Evolutionary conservation across 2,329 filamentous ascomycete genomes (phyloP), one percentile per base, ranked within the genome.

Genomic region (Fusarium sp.): DNA sequence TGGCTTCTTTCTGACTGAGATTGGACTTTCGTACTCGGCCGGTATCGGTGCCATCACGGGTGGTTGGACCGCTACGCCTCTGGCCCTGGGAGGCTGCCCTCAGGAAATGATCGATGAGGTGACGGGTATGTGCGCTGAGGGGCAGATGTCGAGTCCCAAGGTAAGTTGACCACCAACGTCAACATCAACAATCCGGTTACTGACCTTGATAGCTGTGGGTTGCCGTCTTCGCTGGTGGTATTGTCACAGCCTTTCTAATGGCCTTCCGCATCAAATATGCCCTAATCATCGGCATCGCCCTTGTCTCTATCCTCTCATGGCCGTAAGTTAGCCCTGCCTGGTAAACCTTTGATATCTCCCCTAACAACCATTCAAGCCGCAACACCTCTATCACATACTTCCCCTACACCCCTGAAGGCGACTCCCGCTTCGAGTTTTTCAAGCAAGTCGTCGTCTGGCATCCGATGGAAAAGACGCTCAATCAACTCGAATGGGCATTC

Each of bases 31-130:
- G 1, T 96, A 96, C 78, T 91, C 90, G 23, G 90, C 92, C 47
- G 94, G 94, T 60, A 95, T 97, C 73, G 94, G 94, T 15, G 87
- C 93, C 34, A 90, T 97, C 66, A 94, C 92, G 1, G 94, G 94
- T 30, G 89, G 89, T 5, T 79, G 78, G 12, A 79, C 78, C 23
- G 84, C 87, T 2, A 94, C 93, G 0, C 94, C 94, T 0, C 85
- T 96, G 31, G 88, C 93, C 37, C 85, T 97, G 46, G 94, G 89
- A 1, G 94, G 94, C 5, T 97, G 94, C 73, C 85, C 88, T 1
- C 75, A 84, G 0, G 85, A 90, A 48, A 85, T 85, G 52, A 80
- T 89, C 18, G 79, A 88, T 60, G 62, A 70, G 3, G 68, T 75
- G 6, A 84, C 80, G 2, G 86, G 86, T 15, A 82, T 86, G 71